Evolutionary conservation across 2,329 filamentous ascomycete genomes (phyloP), one percentile per base, ranked within the genome.

Genomic region (Aspergillus flavus): DNA sequence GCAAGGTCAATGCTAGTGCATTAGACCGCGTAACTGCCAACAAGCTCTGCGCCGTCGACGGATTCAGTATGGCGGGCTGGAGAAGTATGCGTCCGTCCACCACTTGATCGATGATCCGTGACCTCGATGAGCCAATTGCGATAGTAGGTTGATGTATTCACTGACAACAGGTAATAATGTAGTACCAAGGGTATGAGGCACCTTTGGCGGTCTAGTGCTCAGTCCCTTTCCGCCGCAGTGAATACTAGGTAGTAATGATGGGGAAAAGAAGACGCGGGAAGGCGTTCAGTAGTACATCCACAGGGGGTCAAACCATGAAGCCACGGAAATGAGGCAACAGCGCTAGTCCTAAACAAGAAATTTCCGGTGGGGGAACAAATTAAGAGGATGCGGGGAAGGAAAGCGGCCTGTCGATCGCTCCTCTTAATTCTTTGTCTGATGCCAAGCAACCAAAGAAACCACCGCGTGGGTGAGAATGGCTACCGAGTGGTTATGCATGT

Each of bases 331-430:
- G 3, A 48, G 19, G 46, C n/a, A 39, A 59, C n/a, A 10, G 57
- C 12, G 50, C 66, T 66, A 64, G 60, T 26, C 61, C 57, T 28
- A 50, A 62, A 65, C 23, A 64, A 70, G 69, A 64, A 72, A 69
- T 69, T 70, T 72, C 71, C 73, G 71, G 73, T 67, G 73, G 73
- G 67, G 73, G 63, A 62, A 61, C 12, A 26, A 43, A n/a, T 54
- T 28, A n/a, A 39, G 39, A 34, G 48, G 57, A 61, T 62, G 66
- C 60, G 61, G 62, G 60, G 66, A 61, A 64, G 52, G 56, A 58
- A 61, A 57, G 41, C 55, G 57, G 48, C 56, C 43, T 53, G 60
- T 57, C 59, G 64, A 64, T 64, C 62, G 58, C 50, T 57, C 59
- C 60, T 64, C 60, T 57, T 41, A 21, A 53, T 6, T 36, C 19